Evolutionary conservation across 306 rosid species (phyloP), one percentile per base, ranked within the genome.

Genomic region (Quercus ilex): DNA sequence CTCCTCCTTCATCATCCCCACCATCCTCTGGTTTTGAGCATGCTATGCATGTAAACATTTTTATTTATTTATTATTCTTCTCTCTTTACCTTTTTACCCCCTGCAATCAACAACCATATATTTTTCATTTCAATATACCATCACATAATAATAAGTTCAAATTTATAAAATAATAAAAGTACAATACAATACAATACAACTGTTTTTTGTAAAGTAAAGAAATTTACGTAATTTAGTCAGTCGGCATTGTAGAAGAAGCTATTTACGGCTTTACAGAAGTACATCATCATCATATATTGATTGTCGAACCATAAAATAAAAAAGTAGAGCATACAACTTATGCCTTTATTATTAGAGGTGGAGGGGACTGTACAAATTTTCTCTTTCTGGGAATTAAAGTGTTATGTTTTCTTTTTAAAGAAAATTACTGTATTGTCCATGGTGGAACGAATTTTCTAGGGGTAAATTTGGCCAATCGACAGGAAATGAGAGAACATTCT

Each of bases 1-100:
- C 92, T 69, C 88, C 85, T 79, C 81, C 88, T 67, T 77, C 87
- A 73, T 80, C 95, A 1, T 80, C 92, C 64, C 75, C 90, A 3
- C 83, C 87, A 41, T 88, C 92, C 52, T 65, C 85, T n/a, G 81
- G 85, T 84, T 94, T 92, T 83, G 96, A 86, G 85, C 97, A 89
- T 51, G 94, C 96, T 84, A 94, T 90, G 94, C 98, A 94, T 58
- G 96, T 90, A 88, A 94, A 94, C 98, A 94, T 94, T 83, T 84
- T 88, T 31, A 4, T 55, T 38, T 75, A 26, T 18, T 26, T 38
- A 1, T 1, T 38, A 38, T 38, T 38, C 46, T 6, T 33, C 19
- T 0, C 31, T 19, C 60, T 77, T 64, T 41, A 75, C 77, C 7
- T 62, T 56, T 55, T 31, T 21, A 31, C 57, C 82, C 82, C 86